A percentile compares a stretch with the other conserved stretches of the same genome.
Evolutionary conservation across 257 asterid species (phyloP).

Genomic region (Henckelia pumila): DNA sequence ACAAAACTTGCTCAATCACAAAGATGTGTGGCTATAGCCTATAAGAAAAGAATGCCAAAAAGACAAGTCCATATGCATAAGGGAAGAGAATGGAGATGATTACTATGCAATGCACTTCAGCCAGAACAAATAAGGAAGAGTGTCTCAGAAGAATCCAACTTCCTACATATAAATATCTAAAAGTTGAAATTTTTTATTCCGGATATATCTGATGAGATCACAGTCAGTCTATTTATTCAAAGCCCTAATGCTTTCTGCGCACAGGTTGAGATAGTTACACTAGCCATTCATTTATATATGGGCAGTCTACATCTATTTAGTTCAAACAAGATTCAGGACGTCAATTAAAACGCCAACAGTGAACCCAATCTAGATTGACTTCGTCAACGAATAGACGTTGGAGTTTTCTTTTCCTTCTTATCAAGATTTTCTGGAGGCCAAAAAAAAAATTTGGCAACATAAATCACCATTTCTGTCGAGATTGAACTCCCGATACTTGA

Average conservation of each 20-base stretch:
- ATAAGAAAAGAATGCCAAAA: too few species aligned
- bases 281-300: conserved; percentile 1
- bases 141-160: neutral
- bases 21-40: conserved; percentile 22
- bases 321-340: conserved; percentile 11
- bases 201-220: too few species aligned
- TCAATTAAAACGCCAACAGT: neutral
- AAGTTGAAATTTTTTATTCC: neutral
- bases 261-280: neutral
- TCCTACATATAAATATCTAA: conserved; percentile 3
- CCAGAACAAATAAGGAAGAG: conserved; percentile 1
- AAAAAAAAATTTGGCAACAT: neutral
- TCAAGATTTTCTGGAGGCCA: too few species aligned
- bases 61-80: conserved; percentile 24
- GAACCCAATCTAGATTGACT: neutral
- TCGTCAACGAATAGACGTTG: neutral
- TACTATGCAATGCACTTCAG: conserved; percentile 6
- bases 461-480: neutral
- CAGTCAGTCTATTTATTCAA: neutral
- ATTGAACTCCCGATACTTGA: neutral
- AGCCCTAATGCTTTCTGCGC: neutral
- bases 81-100: neutral
- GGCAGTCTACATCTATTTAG: neutral
- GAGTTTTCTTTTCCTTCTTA: too few species aligned
- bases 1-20: conserved; percentile 31